phyloP scores from a whole-genome alignment of 23 red algal genomes.

The Gracilaria vermiculophylla region DNA sequence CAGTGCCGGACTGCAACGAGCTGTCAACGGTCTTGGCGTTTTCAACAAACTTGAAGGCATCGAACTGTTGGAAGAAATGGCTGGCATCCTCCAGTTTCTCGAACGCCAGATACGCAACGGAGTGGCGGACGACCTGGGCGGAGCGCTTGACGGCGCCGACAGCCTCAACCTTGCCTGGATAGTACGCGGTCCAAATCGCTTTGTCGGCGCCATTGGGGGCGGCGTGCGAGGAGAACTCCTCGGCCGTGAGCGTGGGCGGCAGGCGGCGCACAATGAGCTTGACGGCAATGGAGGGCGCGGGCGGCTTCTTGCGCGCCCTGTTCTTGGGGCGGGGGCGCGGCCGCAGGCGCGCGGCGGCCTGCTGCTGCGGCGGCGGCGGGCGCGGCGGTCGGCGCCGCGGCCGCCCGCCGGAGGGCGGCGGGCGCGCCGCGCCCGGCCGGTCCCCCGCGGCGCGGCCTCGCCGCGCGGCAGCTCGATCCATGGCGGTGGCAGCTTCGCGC shows the following conservation, averaged over 20 bases:
- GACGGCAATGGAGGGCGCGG: conserved; percentile 30
- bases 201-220: conserved; percentile 28
- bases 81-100: conserved; percentile 33
- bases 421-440: background rate
- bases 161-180: conserved; percentile 36
- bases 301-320: background rate
- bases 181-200: conserved; percentile 40
- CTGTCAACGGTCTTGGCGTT: conserved; percentile 19
- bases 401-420: background rate
- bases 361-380: conserved; percentile 5
- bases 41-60: conserved; percentile 35
- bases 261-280: conserved; percentile 55
- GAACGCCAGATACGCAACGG: conserved; percentile 59
- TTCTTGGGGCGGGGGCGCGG: conserved; percentile 45
- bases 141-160: conserved; percentile 46
- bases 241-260: conserved; percentile 48
- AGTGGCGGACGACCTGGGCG: conserved; percentile 40
- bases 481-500: background rate
- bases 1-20: background rate
- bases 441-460: conserved; percentile 3
- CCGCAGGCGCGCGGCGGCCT: background rate
- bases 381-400: background rate
- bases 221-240: conserved; percentile 23
- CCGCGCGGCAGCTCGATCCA: conserved; percentile 26
- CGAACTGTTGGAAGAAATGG: conserved; percentile 19